Base-by-base conservation (phyloP, 345 rosid species). In the Pugionium cornutum region DNA sequence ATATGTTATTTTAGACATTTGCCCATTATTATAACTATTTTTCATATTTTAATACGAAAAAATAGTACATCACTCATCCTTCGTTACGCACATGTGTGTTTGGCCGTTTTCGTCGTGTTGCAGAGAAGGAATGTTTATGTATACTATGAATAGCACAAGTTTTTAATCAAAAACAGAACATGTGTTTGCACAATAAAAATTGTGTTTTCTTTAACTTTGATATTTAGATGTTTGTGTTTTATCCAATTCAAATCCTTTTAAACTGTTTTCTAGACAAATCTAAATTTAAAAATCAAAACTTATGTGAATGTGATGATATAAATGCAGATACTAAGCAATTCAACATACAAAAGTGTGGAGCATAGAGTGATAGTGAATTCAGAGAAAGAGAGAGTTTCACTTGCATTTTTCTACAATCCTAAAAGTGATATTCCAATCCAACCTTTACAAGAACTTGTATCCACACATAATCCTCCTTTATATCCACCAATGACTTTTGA, bases 341-440 rank as follows among this genome's bases (percentile, higher is more conserved):
- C 87, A 56, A 80, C 49, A 18, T 92, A 83, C 83, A 92, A 78
- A 76, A 92, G 98, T 36, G 94, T 92, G 72, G 98, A 92, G 82
- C 98, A 92, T 31, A 67, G 96, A 72, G 98, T 89, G 72, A 81
- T 83, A 0, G 98, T 88, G 29, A 89, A 92, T 67, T 82, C 96
- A 2, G 62, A 54, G 1, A 30, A 70, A 11, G 96, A 92, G 58
- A 74, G 98, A 2, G 67, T 92, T 0, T 89, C 98, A 0, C 80
- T 92, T 9, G 98, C 98, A 5, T 92, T 92, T 76, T 92, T 92
- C 73, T 89, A 92, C 83, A 89, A 92, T 61, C 98, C 98, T 8
- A 89, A 82, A 66, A 85, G 96, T 42, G 91, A 89, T 52, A 80
- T 88, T 42, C 95, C 86, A 0, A 85, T 92, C 5, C 76, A 76